phyloP scores from a whole-genome alignment of 805 yeast species.

The Ogataea trehaloabstinens region DNA sequence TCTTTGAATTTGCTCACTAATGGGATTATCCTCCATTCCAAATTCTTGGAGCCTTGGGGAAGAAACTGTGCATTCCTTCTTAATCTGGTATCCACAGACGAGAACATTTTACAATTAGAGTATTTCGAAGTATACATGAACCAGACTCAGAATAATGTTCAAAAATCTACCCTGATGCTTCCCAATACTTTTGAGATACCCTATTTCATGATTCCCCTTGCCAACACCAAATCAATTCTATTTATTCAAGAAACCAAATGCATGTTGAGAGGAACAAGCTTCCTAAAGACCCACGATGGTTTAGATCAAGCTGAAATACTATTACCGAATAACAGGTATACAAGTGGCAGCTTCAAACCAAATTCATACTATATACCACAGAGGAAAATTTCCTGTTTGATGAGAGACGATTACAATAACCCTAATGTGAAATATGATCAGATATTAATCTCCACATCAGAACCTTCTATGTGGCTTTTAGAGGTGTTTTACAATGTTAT shows the following conservation, averaged over 20 bases:
- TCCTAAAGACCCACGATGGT: constrained; percentile 27
- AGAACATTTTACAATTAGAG: constrained; percentile 22
- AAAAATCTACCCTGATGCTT: constrained; percentile 21
- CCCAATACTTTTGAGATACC: constrained; percentile 30
- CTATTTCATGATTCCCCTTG: constrained; percentile 23
- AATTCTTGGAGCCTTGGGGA: constrained; percentile 23
- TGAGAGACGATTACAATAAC: constrained; percentile 17
- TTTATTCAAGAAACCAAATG: constrained; percentile 25
- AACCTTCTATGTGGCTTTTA: constrained; percentile 22
- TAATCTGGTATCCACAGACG: constrained; percentile 20
- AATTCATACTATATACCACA: constrained; percentile 28
- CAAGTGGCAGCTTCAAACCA: constrained; percentile 7
- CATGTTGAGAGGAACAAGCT: constrained; percentile 24
- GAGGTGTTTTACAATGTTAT: constrained; percentile 24
- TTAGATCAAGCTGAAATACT: constrained; percentile 19
- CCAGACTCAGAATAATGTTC: constrained; percentile 12
- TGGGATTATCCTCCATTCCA: constrained; percentile 23
- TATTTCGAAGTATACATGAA: constrained; percentile 23
- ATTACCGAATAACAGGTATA: constrained; percentile 7
- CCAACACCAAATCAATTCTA: constrained; percentile 23
- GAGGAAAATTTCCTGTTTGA: constrained; percentile 14
- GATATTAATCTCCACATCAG: constrained; percentile 24
- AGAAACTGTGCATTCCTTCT: constrained; percentile 22
- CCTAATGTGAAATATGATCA: constrained; percentile 25
- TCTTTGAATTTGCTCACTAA: constrained; percentile 23